A percentile compares a stretch with the other conserved stretches of the same genome.
phyloP scores from a whole-genome alignment of 2,329 filamentous ascomycete genomes.

The Fusarium sacchari region DNA sequence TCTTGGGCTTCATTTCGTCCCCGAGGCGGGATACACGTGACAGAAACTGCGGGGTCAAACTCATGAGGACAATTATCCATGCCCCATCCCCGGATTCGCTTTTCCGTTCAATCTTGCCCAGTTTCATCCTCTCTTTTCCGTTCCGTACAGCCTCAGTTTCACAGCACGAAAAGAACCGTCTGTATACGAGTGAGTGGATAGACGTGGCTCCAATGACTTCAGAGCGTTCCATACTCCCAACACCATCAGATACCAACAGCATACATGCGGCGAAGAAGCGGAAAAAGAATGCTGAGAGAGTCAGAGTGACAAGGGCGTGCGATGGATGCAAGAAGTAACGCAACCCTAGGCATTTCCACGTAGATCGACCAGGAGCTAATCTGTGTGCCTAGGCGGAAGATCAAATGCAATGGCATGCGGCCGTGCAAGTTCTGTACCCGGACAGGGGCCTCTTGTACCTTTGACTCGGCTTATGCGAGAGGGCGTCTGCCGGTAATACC shows the following conservation, averaged over 20 bases:
- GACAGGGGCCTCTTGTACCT: conserved; percentile 36
- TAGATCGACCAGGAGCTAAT: conserved; percentile 12
- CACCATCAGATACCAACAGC: conserved; percentile 5
- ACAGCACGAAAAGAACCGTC: no score
- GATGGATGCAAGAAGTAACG: conserved; percentile 43
- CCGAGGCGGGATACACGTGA: not conserved
- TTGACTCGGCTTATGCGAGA: conserved; percentile 41
- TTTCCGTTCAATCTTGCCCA: conserved; percentile 7
- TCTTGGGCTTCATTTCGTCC: not conserved
- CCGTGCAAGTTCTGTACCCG: conserved; percentile 41
- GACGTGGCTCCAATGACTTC: conserved; percentile 16
- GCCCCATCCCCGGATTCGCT: conserved; percentile 8
- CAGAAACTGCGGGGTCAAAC: conserved; percentile 4
- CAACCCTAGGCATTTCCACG: not conserved
- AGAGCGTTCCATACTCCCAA: conserved; percentile 19
- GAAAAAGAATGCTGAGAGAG: conserved; percentile 40
- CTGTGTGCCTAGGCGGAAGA: conserved; percentile 32
- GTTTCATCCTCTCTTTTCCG: conserved; percentile 14
- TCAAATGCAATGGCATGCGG: conserved; percentile 41
- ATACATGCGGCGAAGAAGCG: conserved; percentile 25
- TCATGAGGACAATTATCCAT: conserved; percentile 4
- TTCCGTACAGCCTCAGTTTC: not conserved
- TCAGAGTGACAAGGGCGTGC: conserved; percentile 41
- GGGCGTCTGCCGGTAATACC: conserved; percentile 37
- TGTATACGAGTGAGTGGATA: no score